Evolutionary conservation across 305 asterid genomes (phyloP), one percentile per base, ranked within the genome.

Genomic region (Rubia peregrina): DNA sequence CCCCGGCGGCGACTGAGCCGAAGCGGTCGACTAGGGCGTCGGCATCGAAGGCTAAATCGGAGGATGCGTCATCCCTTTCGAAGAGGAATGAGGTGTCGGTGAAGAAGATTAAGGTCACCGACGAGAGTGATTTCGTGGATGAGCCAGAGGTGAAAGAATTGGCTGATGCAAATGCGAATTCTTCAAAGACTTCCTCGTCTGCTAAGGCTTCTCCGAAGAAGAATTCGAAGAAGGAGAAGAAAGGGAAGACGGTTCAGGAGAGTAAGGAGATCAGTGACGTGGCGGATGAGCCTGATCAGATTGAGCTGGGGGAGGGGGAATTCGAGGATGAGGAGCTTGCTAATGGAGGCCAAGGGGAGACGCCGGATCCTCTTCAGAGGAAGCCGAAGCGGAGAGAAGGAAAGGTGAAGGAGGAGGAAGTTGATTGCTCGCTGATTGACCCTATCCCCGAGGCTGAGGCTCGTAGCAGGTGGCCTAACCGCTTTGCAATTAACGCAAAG

Each of bases 401-500:
- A 9, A 48, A 30, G 17, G 78, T 65, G 13, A 80, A 30, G 0
- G 74, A 71, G 9, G 77, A 79, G 24, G 77, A 71, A 3, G 69
- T 14, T 0, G 73, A 4, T 5, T 44, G 43, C 22, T 81, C 86
- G 64, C 5, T 76, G 22, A 88, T 87, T 0, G 77, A 81, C 9
- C 84, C 88, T 63, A n/a, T 88, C 9, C 46, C 76, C 0, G 68
- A 43, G 0, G 77, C 61, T 1, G 90, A 84, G 71, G 95, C 95
- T 22, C 69, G 78, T 57, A 56, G 59, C 55, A 75, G 80, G 30
- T 90, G 92, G 95, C 95, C 95, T 12, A 78, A 81, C 68, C 83
- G 95, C 0, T 88, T 81, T 74, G 70, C 36, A 60, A 71, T 30
- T 49, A 46, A 60, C 1, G 38, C 38, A 53, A 70, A 63, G 73